A percentile compares a stretch with the other conserved stretches of the same genome.
These are phyloP conservation scores for Phytophthora rubi DNA, from an alignment of 352 stramenopile species.

Conservation along the genomic window DNA sequence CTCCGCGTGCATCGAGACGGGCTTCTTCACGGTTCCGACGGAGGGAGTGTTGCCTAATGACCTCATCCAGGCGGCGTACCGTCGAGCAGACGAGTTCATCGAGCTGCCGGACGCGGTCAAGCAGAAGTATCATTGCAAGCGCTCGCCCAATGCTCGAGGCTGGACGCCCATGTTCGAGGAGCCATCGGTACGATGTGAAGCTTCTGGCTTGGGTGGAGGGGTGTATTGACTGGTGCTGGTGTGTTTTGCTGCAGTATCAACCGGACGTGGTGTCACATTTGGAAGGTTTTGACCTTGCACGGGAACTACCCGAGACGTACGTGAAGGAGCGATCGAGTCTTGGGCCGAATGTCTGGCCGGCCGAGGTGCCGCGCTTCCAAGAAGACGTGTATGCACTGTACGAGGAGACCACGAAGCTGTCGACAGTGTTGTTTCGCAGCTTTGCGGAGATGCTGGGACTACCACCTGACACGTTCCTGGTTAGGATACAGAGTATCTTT, in stretches of 20 bases:
- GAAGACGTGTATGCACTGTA: constrained; percentile 79
- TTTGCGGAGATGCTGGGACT: constrained; percentile 85
- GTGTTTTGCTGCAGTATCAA: constrained; percentile 57
- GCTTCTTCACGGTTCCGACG: constrained; percentile 85
- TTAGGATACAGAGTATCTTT: constrained; percentile 18
- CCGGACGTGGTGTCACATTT: constrained; percentile 77
- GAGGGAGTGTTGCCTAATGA: constrained; percentile 55
- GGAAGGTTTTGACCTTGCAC: constrained; percentile 78
- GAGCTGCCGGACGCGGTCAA: constrained; percentile 67
- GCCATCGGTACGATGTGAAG: constrained; percentile 56
- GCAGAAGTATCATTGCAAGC: constrained; percentile 81
- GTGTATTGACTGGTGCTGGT: not conserved
- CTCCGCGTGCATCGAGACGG: constrained; percentile 57
- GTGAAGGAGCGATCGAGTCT: constrained; percentile 72
- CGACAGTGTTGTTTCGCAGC: constrained; percentile 67
- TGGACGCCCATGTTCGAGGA: constrained; percentile 89
- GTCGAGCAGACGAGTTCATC: constrained; percentile 71
- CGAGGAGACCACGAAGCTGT: constrained; percentile 73
- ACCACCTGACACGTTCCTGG: constrained; percentile 63
- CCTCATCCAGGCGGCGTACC: constrained; percentile 67
- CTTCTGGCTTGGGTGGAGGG: not conserved
- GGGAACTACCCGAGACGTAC: constrained; percentile 58
- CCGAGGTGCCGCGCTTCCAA: constrained; percentile 64
- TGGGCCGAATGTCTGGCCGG: constrained; percentile 79
- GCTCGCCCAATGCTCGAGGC: constrained; percentile 69